Evolutionary conservation across 2,329 filamentous ascomycete species (phyloP), one percentile per base, ranked within the genome.

Genomic region (Penicillium frequentans): DNA sequence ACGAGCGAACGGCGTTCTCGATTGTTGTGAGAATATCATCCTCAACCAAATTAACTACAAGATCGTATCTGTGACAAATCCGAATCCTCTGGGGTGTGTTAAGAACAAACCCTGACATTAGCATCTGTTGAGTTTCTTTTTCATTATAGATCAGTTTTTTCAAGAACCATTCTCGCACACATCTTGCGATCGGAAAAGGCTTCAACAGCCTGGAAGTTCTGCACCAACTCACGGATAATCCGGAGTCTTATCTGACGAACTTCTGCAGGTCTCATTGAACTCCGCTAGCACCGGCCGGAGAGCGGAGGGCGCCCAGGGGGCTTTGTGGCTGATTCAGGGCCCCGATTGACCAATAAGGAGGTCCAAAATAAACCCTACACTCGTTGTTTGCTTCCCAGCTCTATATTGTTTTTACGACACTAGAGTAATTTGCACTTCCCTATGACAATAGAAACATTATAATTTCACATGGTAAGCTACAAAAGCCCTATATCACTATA

Each of bases 21-120:
- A 1, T 29, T 29, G 27, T 29, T 29, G 8, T 29, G 27, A 29
- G 27, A 2, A 11, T 11, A 1, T 3, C 27, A 29, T 1, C 27
- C 9, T 10, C 10, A 10, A 9, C 11, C 27, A 11, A 11, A 0
- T 3, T 9, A 11, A 0, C 1, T 9, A 11, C 9, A 11, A 29
- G 27, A 11, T 29, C 27, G 11, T 29, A 29, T 29, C 27, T 10
- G 27, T 9, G 9, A 29, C 27, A 29, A 29, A 5, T 2, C 3
- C 11, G 27, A 11, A 29, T 11, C 27, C 9, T 11, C 10, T 3
- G 9, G 7, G 27, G 10, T 29, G 26, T 29, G 1, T 29, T 4
- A 11, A 29, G 27, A 5, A 31, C 11, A 3, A 5, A 26, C 7
- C 11, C 11, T 31, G 11, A 14, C 29, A 31, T 31, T 4, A 31